These are phyloP conservation scores for Agaricus subrufescens DNA, from an alignment of 768 basidiomycete genomes.

Conservation along the genomic window DNA sequence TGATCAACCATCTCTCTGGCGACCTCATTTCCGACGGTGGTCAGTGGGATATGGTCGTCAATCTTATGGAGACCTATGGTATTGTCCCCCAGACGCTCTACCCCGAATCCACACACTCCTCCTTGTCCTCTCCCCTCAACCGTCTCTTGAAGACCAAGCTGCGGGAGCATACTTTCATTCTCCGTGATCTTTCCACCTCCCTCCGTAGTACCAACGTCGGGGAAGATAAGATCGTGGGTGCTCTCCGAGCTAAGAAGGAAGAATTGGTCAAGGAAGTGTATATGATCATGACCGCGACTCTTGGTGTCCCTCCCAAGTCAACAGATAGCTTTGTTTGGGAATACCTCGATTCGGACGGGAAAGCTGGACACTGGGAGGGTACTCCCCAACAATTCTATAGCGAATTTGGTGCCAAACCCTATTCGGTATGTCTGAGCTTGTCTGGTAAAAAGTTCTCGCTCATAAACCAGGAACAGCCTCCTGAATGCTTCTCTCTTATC, in stretches of 20 bases:
- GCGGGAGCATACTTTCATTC: constrained; percentile 82
- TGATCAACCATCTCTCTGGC: constrained; percentile 69
- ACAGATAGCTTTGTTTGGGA: constrained; percentile 79
- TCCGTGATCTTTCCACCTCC: constrained; percentile 58
- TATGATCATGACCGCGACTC: constrained; percentile 75
- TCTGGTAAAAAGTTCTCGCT: neutral
- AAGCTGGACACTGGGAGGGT: constrained; percentile 69
- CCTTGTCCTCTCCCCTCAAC: constrained; percentile 69
- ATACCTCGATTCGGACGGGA: constrained; percentile 79
- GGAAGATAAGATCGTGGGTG: constrained; percentile 39
- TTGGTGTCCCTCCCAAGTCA: constrained; percentile 81
- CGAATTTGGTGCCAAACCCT: constrained; percentile 52
- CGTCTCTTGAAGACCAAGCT: constrained; percentile 83
- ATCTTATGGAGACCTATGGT: constrained; percentile 66
- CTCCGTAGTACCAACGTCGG: constrained; percentile 46
- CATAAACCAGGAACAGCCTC: constrained; percentile 35
- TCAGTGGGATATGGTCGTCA: constrained; percentile 89
- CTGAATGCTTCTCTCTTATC: constrained; percentile 87
- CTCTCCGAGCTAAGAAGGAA: constrained; percentile 81
- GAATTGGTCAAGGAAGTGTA: constrained; percentile 82
- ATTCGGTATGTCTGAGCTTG: constrained; percentile 36
- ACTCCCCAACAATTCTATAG: constrained; percentile 80
- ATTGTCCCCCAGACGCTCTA: constrained; percentile 79
- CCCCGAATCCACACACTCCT: constrained; percentile 84
- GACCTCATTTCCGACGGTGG: constrained; percentile 90